Evolutionary conservation across 192 early-diverging fungal species (phyloP).

Genomic region (Linnemannia hyalina): DNA sequence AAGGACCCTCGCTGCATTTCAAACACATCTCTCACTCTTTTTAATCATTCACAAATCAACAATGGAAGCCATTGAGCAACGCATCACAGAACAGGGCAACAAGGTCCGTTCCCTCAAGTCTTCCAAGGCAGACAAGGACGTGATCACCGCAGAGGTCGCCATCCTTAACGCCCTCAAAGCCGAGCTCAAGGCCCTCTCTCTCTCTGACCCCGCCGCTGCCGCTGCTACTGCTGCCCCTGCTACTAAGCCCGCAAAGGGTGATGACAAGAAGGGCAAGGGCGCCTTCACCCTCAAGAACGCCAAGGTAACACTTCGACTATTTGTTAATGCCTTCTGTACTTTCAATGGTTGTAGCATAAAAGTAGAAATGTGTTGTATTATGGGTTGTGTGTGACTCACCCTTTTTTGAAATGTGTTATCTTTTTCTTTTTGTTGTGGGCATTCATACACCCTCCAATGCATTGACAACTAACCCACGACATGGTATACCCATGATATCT

Average conservation of each 20-base stretch:
- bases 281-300: conserved; percentile 80
- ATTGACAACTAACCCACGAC: neutral
- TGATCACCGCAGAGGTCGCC: conserved; percentile 70
- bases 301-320: conserved; percentile 67
- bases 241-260: conserved; percentile 35
- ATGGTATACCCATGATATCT: neutral
- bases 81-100: conserved; percentile 71
- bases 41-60: neutral
- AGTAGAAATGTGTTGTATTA: neutral
- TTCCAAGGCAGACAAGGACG: conserved; percentile 67
- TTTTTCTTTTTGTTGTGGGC: neutral
- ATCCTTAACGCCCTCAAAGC: conserved; percentile 73
- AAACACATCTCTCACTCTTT: neutral
- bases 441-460: neutral
- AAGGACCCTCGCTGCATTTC: neutral
- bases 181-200: conserved; percentile 62
- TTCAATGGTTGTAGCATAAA: neutral
- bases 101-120: conserved; percentile 74
- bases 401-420: neutral
- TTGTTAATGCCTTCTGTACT: neutral
- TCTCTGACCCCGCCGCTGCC: conserved; percentile 39
- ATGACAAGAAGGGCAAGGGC: conserved; percentile 62
- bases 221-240: conserved; percentile 28
- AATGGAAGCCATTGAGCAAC: conserved; percentile 51
- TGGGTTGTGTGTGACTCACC: neutral